These are phyloP conservation scores for Sanguinoderma infundibulare DNA, from an alignment of 1,284 basidiomycete genomes.

Conservation along the genomic window DNA sequence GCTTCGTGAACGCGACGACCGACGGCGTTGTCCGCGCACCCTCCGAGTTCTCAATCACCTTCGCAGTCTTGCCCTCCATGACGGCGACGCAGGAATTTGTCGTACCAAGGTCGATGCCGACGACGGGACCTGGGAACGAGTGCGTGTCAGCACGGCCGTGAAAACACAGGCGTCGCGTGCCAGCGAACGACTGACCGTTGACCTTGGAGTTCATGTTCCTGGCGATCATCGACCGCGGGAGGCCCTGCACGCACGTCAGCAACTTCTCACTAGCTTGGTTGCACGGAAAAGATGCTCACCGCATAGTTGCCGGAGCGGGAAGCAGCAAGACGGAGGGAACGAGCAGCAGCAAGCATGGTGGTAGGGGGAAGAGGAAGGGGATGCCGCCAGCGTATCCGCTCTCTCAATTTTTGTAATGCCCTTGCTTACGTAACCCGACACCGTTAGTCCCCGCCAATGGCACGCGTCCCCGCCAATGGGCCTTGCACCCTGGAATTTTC, in stretches of 20 bases:
- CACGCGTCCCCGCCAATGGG: too few relatives aligned
- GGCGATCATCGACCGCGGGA: constrained; percentile 72
- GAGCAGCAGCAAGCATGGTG: constrained; percentile 68
- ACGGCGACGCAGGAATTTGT: constrained; percentile 94
- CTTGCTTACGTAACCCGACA: constrained; percentile 29
- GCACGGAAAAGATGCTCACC: constrained; percentile 44
- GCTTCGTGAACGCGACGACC: constrained; percentile 97
- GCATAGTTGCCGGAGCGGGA: constrained; percentile 68
- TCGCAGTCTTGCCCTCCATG: constrained; percentile 94
- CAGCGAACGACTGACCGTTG: constrained; percentile 53
- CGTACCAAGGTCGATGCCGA: constrained; percentile 87
- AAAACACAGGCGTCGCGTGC: background rate
- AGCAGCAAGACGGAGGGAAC: constrained; percentile 60
- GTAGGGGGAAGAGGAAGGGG: constrained; percentile 44
- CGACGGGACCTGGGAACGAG: constrained; percentile 51
- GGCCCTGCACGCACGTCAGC: constrained; percentile 46
- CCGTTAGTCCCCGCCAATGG: constrained; percentile 24
- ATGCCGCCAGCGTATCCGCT: constrained; percentile 29
- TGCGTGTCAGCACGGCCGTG: background rate
- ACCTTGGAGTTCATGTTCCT: constrained; percentile 87
- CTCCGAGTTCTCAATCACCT: constrained; percentile 97
- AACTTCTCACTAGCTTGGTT: background rate
- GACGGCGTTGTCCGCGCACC: constrained; percentile 98
- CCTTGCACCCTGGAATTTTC: too few relatives aligned
- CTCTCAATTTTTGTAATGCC: constrained; percentile 28